Evolutionary conservation across 164 flowering plant species (phyloP), one percentile per base, ranked within the genome.

Genomic region (Malania oleifera): DNA sequence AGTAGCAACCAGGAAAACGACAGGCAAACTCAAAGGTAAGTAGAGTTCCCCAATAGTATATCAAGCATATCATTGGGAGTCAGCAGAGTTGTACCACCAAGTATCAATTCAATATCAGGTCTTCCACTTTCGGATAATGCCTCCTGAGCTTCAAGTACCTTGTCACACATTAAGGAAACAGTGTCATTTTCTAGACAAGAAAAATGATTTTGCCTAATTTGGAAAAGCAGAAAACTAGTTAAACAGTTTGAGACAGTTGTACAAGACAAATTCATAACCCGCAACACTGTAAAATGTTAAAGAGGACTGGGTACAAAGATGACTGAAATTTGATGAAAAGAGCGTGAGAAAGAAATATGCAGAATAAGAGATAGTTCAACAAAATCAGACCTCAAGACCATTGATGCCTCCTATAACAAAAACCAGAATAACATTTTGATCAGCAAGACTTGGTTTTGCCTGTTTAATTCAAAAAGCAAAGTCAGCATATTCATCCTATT

Each of bases 391-490:
- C 99, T 93, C 99, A 5, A 72, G 57, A 37, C 85, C 79, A 62
- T 82, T 93, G 68, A 89, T 83, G 64, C 99, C 99, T 15, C 99
- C 99, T 6, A 88, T 65, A 46, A 93, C 83, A 55, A 93, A 93
- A 65, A 90, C 82, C 54, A 93, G 66, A 65, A 90, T 82, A 52
- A 85, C 73, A 60, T 69, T 83, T 72, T 90, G 99, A 55, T 90
- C 97, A 17, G 76, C 86, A 26, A 93, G 81, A 65, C 75, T 86
- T 29, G 99, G 95, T 71, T 86, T 93, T 56, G 92, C 91, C 99
- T 93, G 89, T 72, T 71, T 18, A 41, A 45, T 34, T 34, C 12
- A 29, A 24, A 24, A 58, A 19, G 41, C 38, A 31, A 49, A 61
- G 44, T 28, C 5, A 28, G 47, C 41, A 51, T 61, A 39, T 47